phyloP scores from a whole-genome alignment of 2,329 filamentous ascomycete species.

The Calonectria pseudoturangicola region DNA sequence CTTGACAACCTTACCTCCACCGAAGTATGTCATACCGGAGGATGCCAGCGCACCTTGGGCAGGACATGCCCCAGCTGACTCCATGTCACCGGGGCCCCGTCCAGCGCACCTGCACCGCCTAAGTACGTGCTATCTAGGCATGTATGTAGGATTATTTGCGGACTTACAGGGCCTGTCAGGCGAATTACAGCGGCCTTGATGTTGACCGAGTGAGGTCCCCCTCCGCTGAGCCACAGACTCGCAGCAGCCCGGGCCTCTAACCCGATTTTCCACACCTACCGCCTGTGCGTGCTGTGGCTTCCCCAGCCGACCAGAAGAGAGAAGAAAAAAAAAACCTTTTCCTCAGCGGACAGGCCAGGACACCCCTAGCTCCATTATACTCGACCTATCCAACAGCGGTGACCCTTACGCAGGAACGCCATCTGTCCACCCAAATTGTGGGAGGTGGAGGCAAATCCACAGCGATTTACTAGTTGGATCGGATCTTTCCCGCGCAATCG shows the following conservation, averaged over 20 bases:
- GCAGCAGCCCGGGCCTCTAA: conserved; percentile 11
- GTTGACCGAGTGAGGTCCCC: conserved; percentile 7
- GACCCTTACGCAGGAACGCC: conserved; percentile 57
- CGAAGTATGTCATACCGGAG: conserved; percentile 24
- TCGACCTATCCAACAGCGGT: conserved; percentile 49
- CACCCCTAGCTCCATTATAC: conserved; percentile 43
- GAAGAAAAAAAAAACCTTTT: conserved; percentile 18
- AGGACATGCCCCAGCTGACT: conserved; percentile 23
- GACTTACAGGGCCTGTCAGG: conserved; percentile 23
- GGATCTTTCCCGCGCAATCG: conserved; percentile 54
- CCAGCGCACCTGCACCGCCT: conserved; percentile 23
- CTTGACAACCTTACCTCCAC: conserved; percentile 20
- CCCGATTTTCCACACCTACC: conserved; percentile 17
- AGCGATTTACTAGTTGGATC: conserved; percentile 52
- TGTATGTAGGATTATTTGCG: conserved; percentile 20
- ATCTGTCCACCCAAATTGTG: conserved; percentile 45
- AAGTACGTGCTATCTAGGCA: conserved; percentile 6
- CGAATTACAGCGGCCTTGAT: conserved; percentile 26
- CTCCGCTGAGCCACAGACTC: conserved; percentile 21
- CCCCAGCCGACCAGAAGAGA: conserved; percentile 17
- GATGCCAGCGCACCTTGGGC: conserved; percentile 28
- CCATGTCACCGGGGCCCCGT: conserved; percentile 18
- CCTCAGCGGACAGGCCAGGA: conserved; percentile 37
- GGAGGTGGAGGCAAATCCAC: conserved; percentile 53
- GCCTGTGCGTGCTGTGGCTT: conserved; percentile 15